Base-by-base conservation (phyloP, 495 filamentous ascomycete genomes). In the Aspergillus nanangensis region DNA sequence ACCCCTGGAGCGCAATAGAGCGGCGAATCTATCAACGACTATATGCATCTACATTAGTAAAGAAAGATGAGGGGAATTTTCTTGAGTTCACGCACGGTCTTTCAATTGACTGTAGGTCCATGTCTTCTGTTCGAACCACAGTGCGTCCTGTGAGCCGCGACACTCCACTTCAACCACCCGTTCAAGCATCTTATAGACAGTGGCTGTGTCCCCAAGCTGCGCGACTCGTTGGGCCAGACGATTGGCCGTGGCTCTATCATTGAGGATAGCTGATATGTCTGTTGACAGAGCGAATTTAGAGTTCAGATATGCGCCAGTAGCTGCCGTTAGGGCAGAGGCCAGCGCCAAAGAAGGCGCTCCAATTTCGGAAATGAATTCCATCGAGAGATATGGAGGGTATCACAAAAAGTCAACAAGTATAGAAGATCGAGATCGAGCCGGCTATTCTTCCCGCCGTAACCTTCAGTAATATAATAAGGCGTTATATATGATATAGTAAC, bases 121-220 rank as follows among this genome's bases (percentile, higher is more conserved):
- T 13, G 63, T 70, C 50, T 65, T 69, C 3, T 70, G 61, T 44
- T 78, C 75, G 58, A 77, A 77, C 75, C 75, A 78, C 14, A 78
- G 48, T 4, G 68, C 69, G 37, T 76, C 71, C 3, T 31, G 34
- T 0, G 53, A 44, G 4, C 62, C 66, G 21, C 65, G 51, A 3
- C 61, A 57, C 4, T 74, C 61, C 3, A 69, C 61, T 9, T 69
- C 67, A 10, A 74, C 58, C 0, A 67, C 58, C n/a, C 59, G 57
- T 39, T 69, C 58, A 4, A 78, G 65, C 56, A 76, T 59, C 35
- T 60, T 62, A 52, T 75, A 76, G 14, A 74, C 50, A 0, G 71
- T 76, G 10, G 61, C 47, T 8, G 64, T 62, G 47, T 72, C 72
- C 3, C 70, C 73, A 8, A 78, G 49, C 21, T 63, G 51, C 8